phyloP scores from a whole-genome alignment of 2,329 filamentous ascomycete genomes.

The Ambrosiella cleistominuta region DNA sequence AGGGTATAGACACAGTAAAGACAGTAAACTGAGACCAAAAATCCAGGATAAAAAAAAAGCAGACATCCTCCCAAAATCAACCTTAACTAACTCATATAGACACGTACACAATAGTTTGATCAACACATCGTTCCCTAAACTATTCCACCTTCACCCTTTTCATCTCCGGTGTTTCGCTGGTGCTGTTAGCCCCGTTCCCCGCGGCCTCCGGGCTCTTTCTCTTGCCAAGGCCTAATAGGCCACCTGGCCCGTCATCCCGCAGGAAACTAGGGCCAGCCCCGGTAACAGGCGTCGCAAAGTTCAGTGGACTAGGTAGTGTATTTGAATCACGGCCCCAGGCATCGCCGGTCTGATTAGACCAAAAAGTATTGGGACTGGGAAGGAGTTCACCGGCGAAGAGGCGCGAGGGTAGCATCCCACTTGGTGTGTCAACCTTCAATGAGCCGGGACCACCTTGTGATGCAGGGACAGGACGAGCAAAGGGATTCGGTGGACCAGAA shows the following conservation, averaged over 20 bases:
- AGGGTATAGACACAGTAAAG: conserved; percentile 10
- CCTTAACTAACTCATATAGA: background rate
- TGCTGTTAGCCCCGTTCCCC: conserved; percentile 24
- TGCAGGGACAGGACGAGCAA: conserved; percentile 61
- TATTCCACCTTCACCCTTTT: conserved; percentile 38
- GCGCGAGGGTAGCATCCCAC: conserved; percentile 69
- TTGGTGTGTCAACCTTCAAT: conserved; percentile 46
- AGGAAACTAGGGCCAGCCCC: conserved; percentile 45
- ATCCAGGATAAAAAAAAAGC: background rate
- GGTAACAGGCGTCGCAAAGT: conserved; percentile 69
- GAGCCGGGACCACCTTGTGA: conserved; percentile 15
- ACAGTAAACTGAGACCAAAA: conserved; percentile 7
- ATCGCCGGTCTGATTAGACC: conserved; percentile 28
- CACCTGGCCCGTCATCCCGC: conserved; percentile 29
- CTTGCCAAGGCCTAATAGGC: conserved; percentile 23
- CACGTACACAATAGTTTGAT: background rate
- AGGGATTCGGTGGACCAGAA: conserved; percentile 84
- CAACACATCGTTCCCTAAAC: conserved; percentile 10
- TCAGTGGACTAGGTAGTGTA: conserved; percentile 79
- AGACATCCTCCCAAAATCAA: background rate
- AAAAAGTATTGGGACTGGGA: conserved; percentile 83
- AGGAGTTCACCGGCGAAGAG: conserved; percentile 79
- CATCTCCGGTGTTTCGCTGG: conserved; percentile 28
- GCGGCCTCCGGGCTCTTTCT: conserved; percentile 38
- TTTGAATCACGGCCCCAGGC: conserved; percentile 78